Percentiles rank a stretch among this genome's conserved stretches.
phyloP scores from a whole-genome alignment of 306 rosid genomes.

The Alnus glutinosa region DNA sequence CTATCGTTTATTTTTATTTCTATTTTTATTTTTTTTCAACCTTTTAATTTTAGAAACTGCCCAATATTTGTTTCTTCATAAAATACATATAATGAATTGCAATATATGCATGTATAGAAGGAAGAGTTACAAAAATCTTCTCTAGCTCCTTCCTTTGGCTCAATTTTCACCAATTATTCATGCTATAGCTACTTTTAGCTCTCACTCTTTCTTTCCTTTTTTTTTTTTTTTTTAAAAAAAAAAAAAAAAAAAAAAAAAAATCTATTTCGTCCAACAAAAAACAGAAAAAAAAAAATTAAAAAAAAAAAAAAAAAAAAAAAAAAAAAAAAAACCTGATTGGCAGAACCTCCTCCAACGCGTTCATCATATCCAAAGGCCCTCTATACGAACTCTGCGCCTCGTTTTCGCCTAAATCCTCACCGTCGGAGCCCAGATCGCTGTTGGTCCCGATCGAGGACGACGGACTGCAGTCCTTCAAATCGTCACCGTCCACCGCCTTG shows the following conservation, averaged over 20 bases:
- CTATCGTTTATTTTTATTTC: too few relatives aligned
- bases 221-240: too few relatives aligned
- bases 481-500: not conserved
- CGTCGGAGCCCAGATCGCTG: slow-evolving; percentile 61
- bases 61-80: too few relatives aligned
- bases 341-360: slow-evolving; percentile 72
- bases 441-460: slow-evolving; percentile 87
- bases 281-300: not conserved
- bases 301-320: not conserved
- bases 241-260: not conserved
- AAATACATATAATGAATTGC: too few relatives aligned
- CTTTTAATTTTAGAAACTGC: too few relatives aligned
- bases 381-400: slow-evolving; percentile 80
- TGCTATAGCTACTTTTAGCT: too few relatives aligned
- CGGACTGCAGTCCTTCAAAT: slow-evolving; percentile 44
- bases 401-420: slow-evolving; percentile 44
- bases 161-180: too few relatives aligned
- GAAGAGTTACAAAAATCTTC: too few relatives aligned
- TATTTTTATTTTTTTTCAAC: too few relatives aligned
- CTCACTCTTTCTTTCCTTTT: too few relatives aligned
- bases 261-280: not conserved
- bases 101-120: too few relatives aligned
- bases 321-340: slow-evolving; percentile 56
- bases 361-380: slow-evolving; percentile 66
- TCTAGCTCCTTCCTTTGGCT: too few relatives aligned